Evolutionary conservation across 495 filamentous ascomycete genomes (phyloP), one percentile per base, ranked within the genome.

Genomic region (Neurospora sp.): DNA sequence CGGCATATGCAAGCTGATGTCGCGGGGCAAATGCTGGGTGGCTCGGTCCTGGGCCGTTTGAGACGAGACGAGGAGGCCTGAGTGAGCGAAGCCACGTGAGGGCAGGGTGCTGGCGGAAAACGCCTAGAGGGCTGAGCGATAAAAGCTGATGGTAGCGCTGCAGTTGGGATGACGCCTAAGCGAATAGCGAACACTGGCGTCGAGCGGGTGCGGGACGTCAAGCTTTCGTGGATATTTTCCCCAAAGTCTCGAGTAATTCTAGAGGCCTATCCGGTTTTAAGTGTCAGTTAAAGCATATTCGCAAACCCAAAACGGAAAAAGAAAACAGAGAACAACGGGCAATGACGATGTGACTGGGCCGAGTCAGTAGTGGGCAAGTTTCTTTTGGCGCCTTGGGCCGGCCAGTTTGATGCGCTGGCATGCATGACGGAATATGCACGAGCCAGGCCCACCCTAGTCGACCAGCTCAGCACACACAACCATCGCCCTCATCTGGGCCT

Each of bases 1-100:
- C 84, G 83, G 85, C 85, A 84, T 85, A 87, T 88, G 87, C 86
- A 87, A 83, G 86, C 82, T 83, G 85, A 86, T 85, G 85, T 83
- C 82, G 84, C 82, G 83, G 86, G 85, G 83, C 82, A 80, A 81
- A 79, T 82, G 76, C 78, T 83, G 78, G 78, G 80, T 84, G 82
- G 83, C 81, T 84, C 80, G 80, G 81, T 80, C 72, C 76, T 71
- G 77, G 76, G 78, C 73, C 75, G 73, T 69, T 76, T 74, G 77
- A 74, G 78, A 66, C 54, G 54, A 66, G 54, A 66, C 54, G 73
- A 76, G 76, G 78, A 72, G 78, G 77, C 78, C 79, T 77, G 78
- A 74, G 79, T 72, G 72, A 76, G 77, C 71, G 73, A 73, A 75
- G 80, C 84, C 84, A 86, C 84, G 85, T 86, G 85, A 83, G 82